phyloP scores from a whole-genome alignment of 2,329 filamentous ascomycete species.

The Neofusicoccum cordaticola region DNA sequence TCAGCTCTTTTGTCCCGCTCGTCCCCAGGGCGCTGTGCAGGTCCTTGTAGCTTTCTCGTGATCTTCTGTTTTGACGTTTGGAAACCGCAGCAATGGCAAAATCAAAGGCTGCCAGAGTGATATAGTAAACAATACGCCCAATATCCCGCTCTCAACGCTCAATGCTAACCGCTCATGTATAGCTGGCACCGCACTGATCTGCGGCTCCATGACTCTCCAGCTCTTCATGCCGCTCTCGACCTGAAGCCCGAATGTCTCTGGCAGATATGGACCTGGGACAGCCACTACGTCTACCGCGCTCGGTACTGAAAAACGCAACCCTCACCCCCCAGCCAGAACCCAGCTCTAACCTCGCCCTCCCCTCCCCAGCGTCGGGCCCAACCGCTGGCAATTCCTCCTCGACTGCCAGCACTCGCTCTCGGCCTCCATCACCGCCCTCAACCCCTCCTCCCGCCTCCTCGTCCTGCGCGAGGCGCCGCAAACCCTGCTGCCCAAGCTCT shows the following conservation, averaged over 20 bases:
- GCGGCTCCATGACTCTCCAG: slow-evolving; percentile 73
- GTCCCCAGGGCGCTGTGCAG: background rate
- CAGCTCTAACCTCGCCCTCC: background rate
- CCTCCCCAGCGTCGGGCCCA: slow-evolving; percentile 57
- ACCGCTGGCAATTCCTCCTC: slow-evolving; percentile 73
- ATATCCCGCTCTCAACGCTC: too few relatives aligned
- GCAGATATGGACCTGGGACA: slow-evolving; percentile 78
- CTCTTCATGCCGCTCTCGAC: slow-evolving; percentile 68
- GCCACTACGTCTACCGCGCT: slow-evolving; percentile 72
- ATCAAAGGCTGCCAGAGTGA: slow-evolving; percentile 1
- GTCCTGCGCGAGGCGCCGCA: slow-evolving; percentile 70
- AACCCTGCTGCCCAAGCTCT: slow-evolving; percentile 68
- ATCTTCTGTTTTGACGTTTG: background rate
- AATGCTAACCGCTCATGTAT: background rate
- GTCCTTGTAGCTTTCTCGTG: background rate
- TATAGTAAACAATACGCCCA: background rate
- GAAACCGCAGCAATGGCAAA: background rate
- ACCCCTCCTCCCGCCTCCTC: slow-evolving; percentile 67
- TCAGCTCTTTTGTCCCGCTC: background rate
- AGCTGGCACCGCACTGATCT: slow-evolving; percentile 75
- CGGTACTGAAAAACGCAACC: slow-evolving; percentile 22
- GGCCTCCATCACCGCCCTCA: slow-evolving; percentile 64
- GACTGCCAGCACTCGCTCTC: slow-evolving; percentile 74
- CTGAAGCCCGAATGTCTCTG: slow-evolving; percentile 67
- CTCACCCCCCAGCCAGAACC: background rate